These are phyloP conservation scores for Camelina hispida DNA, from an alignment of 345 rosid genomes.

Conservation along the genomic window DNA sequence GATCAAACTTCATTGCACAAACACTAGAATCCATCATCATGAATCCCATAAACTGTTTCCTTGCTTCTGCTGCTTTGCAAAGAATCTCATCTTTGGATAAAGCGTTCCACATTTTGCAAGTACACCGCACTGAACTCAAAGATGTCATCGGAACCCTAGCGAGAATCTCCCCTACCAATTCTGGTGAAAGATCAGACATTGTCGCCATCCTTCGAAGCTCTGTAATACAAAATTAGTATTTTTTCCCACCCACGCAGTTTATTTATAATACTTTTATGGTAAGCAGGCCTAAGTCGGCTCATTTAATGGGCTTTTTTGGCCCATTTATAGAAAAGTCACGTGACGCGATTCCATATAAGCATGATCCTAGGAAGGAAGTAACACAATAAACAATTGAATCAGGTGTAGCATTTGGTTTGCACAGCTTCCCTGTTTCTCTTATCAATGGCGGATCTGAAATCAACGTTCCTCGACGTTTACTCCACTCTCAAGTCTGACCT, in stretches of 20 bases:
- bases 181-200: neutral
- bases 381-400: neutral
- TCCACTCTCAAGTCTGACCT: conserved; percentile 66
- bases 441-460: conserved; percentile 70
- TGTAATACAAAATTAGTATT: neutral
- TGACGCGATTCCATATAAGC: neutral
- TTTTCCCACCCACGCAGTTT: neutral
- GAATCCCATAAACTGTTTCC: neutral
- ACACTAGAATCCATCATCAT: neutral
- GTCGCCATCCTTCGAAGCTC: neutral
- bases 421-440: neutral
- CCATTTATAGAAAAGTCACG: conserved; percentile 12
- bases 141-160: neutral
- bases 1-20: neutral
- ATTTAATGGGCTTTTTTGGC: conserved; percentile 11
- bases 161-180: neutral
- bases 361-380: neutral
- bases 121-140: neutral
- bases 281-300: neutral
- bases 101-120: neutral
- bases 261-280: no score
- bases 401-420: neutral
- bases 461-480: conserved; percentile 64
- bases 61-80: neutral
- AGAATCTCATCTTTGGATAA: neutral